These are phyloP conservation scores for Beverwykella pulmonaria DNA, from an alignment of 495 filamentous ascomycete species.

Conservation along the genomic window DNA sequence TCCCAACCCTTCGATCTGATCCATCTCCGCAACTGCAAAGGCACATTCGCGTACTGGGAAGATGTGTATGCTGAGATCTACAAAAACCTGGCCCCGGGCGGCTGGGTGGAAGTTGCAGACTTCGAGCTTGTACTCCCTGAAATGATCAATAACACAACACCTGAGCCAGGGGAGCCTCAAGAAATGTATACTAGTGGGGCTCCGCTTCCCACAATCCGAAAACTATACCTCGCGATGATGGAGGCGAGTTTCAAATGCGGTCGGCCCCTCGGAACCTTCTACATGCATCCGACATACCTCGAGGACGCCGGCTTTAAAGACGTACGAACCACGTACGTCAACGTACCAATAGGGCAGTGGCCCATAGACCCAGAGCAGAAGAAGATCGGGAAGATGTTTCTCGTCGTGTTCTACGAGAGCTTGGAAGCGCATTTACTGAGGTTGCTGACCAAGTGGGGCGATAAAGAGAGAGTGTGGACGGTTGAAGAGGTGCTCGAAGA, in stretches of 20 bases:
- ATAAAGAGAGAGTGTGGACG: constrained; percentile 24
- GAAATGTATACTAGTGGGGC: not conserved
- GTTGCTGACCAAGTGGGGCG: constrained; percentile 54
- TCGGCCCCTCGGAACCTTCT: constrained; percentile 54
- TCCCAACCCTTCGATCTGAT: constrained; percentile 41
- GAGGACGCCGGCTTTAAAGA: constrained; percentile 64
- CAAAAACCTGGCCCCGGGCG: constrained; percentile 44
- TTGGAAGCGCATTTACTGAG: constrained; percentile 65
- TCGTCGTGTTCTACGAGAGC: constrained; percentile 65
- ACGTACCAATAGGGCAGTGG: constrained; percentile 64
- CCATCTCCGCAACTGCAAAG: constrained; percentile 40
- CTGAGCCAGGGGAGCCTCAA: not conserved
- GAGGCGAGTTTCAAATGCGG: constrained; percentile 51
- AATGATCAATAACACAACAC: not conserved
- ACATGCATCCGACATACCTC: constrained; percentile 58
- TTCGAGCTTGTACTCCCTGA: constrained; percentile 25
- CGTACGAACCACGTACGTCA: constrained; percentile 56
- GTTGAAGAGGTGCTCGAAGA: constrained; percentile 19
- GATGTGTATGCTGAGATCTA: constrained; percentile 38
- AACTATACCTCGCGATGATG: constrained; percentile 23
- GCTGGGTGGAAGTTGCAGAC: constrained; percentile 59
- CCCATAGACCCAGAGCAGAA: constrained; percentile 52
- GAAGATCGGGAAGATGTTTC: constrained; percentile 64
- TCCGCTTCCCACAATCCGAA: constrained; percentile 10
- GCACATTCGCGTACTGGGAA: constrained; percentile 40